A percentile compares a stretch with the other conserved stretches of the same genome.
These are phyloP conservation scores for Guadua angustifolia DNA, from an alignment of 176 grass and related monocot species.

Conservation along the genomic window DNA sequence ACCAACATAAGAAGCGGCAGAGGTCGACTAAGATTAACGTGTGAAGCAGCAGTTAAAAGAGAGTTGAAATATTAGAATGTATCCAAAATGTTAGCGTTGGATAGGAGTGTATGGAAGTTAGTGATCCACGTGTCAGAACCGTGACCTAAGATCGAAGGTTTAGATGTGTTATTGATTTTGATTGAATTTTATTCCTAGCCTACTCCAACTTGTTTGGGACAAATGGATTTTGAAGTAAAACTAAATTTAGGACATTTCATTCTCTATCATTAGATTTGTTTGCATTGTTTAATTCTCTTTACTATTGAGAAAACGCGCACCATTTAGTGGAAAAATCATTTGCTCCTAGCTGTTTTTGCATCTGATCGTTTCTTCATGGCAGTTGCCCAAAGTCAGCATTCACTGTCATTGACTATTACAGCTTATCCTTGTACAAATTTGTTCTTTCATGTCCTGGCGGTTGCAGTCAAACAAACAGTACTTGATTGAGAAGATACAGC, in stretches of 20 bases:
- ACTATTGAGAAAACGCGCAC: not conserved
- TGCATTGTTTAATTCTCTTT: not conserved
- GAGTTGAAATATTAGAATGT: no score
- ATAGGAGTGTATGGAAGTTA: no score
- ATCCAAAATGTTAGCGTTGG: no score
- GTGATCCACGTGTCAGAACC: no score
- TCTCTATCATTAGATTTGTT: not conserved
- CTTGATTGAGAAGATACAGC: not conserved
- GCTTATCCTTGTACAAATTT: not conserved
- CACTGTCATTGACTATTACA: not conserved
- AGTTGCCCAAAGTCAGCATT: not conserved
- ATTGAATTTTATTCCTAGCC: no score
- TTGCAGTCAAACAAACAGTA: not conserved
- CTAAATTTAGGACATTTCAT: not conserved
- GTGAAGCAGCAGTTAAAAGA: no score
- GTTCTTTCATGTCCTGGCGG: no score
- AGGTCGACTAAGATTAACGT: no score
- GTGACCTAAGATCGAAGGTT: no score
- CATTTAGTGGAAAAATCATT: not conserved
- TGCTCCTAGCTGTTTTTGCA: not conserved
- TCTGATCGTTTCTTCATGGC: not conserved
- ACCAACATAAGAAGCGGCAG: no score
- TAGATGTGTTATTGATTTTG: no score
- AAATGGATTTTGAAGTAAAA: not conserved
- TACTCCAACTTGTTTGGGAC: no score